Evolutionary conservation across 2,329 filamentous ascomycete genomes (phyloP).

Genomic region (Pyrenochaeta sp.): DNA sequence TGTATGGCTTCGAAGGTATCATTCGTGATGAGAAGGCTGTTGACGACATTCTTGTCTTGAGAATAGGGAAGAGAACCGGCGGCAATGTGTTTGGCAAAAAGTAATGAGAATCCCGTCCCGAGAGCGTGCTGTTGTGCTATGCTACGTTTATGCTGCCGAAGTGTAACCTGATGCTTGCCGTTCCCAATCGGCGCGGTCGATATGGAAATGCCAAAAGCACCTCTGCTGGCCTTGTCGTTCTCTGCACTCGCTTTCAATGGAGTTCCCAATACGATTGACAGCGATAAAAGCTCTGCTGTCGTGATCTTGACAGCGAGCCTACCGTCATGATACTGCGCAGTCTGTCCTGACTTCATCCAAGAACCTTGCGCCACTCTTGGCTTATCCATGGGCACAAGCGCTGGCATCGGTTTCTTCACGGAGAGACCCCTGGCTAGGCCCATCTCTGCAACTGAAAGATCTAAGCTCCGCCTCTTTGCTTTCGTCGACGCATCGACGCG

Average conservation of each 20-base stretch:
- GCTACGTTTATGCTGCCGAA: conserved; percentile 33
- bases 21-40: conserved; percentile 37
- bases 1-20: conserved; percentile 28
- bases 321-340: conserved; percentile 24
- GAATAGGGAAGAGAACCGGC: conserved; percentile 40
- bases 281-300: conserved; percentile 32
- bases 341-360: conserved; percentile 39
- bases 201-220: conserved; percentile 42
- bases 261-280: conserved; percentile 41
- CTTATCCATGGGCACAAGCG: conserved; percentile 17
- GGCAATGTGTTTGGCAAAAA: conserved; percentile 45
- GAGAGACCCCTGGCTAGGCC: conserved; percentile 24
- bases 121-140: conserved; percentile 30
- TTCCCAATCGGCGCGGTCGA: conserved; percentile 9
- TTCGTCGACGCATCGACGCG: conserved; percentile 18
- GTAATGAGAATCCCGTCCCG: conserved; percentile 37
- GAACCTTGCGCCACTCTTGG: conserved; percentile 12
- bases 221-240: conserved; percentile 14
- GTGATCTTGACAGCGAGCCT: conserved; percentile 26
- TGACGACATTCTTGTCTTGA: conserved; percentile 22
- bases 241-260: conserved; percentile 11
- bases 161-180: conserved; percentile 28
- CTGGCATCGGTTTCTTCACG: conserved; percentile 20
- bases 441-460: conserved; percentile 23
- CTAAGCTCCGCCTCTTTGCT: conserved; percentile 26